Conservation (phyloP, 2,329 filamentous ascomycete genomes). For the Tolypocladium ophioglossoides region DNA sequence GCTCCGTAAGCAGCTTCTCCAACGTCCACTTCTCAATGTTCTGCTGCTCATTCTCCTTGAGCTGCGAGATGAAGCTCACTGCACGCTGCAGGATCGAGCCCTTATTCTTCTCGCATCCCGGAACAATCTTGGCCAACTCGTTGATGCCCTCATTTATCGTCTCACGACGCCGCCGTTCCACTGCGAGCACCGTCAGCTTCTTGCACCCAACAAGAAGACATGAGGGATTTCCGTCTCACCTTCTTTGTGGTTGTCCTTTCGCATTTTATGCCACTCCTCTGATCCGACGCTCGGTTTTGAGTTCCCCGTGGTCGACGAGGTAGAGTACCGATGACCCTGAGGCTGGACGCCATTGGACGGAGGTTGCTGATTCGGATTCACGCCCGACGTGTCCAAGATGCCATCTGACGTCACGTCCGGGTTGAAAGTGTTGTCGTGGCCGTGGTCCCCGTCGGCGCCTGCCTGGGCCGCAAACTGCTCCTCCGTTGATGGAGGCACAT, state of each 20-base stretch:
- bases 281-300: slow-evolving; percentile 86
- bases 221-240: slow-evolving; percentile 41
- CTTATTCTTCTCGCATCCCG: slow-evolving; percentile 98
- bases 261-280: slow-evolving; percentile 94
- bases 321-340: slow-evolving; percentile 20
- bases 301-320: slow-evolving; percentile 28
- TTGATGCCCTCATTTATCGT: slow-evolving; percentile 99
- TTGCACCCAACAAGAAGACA: background rate
- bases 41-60: slow-evolving; percentile 87
- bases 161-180: slow-evolving; percentile 90
- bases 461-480: slow-evolving; percentile 49
- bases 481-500: slow-evolving; percentile 46
- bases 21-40: slow-evolving; percentile 93
- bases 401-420: slow-evolving; percentile 21
- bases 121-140: slow-evolving; percentile 93
- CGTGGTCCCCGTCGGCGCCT: slow-evolving; percentile 19
- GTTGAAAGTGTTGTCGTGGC: slow-evolving; percentile 21
- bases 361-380: slow-evolving; percentile 13
- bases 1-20: slow-evolving; percentile 81
- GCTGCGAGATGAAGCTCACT: slow-evolving; percentile 85
- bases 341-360: slow-evolving; percentile 30
- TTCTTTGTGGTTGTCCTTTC: slow-evolving; percentile 98
- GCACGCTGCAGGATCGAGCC: slow-evolving; percentile 90
- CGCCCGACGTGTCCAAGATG: slow-evolving; percentile 15
- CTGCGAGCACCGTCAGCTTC: slow-evolving; percentile 35